Base-by-base conservation (phyloP, 495 filamentous ascomycete genomes). In the Monascus purpureus region DNA sequence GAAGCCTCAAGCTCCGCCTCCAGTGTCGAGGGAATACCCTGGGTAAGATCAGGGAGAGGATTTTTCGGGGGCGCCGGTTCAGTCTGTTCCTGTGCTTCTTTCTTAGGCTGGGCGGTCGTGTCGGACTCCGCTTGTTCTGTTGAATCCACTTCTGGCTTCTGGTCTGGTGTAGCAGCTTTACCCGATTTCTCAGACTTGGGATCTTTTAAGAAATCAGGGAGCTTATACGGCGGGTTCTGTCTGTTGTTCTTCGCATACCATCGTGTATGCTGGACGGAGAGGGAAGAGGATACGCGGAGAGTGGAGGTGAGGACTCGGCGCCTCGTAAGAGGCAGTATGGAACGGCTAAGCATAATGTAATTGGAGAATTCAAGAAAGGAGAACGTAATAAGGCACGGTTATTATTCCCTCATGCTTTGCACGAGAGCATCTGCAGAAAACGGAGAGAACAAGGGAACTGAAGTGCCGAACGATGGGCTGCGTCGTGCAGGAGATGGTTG, bases 11-110 rank as follows among this genome's bases (percentile, higher is more conserved):
- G 71, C 47, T 90, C 82, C 14, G 66, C 61, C 33, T 59, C 64
- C 20, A 93, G 63, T 12, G 85, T 93, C 13, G 85, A 93, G 1
- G 86, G 86, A 36, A 94, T 90, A 40, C 86, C 86, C 49, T 88
- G 78, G 6, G 82, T 88, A 14, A 94, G 70, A 48, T 94, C 85
- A 35, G 86, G 86, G 12, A 94, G 67, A 13, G 78, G 75, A 43
- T 68, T 43, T 20, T 49, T 39, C 16, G 57, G 45, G 20, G 20
- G 4, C 20, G 4, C 20, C 5, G 20, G 20, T 22, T 22, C 5
- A 22, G 20, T 9, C 4, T 22, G 5, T 9, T 22, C 20, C 20
- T 22, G 4, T 22, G 20, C 20, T 4, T 9, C 20, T 17, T 46
- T 41, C 31, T 56, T 38, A 1, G 61, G 49, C 16, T 59, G 50